Conservation (phyloP, 345 rosid genomes). For the Alliaria petiolata region DNA sequence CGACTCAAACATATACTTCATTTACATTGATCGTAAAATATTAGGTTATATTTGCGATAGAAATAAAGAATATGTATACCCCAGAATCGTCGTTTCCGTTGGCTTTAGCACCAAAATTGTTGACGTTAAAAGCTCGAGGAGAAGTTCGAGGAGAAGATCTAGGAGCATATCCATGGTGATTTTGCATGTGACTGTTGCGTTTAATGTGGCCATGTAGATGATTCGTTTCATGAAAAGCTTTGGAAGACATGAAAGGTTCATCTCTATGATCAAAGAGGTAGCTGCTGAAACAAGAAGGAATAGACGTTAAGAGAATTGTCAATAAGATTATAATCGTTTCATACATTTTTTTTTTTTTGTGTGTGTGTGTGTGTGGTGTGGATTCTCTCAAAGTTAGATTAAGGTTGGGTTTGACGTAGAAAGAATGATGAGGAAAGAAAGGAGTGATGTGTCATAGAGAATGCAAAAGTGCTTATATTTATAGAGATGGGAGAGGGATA, state of each 20-base stretch:
- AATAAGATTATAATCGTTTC: slow-evolving; percentile 7
- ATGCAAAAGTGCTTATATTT: slow-evolving; percentile 26
- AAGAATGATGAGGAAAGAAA: slow-evolving; percentile 11
- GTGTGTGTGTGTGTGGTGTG: neutral
- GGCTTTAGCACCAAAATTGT: slow-evolving; percentile 53
- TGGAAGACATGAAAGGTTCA: slow-evolving; percentile 16
- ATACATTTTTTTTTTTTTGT: slow-evolving; percentile 1
- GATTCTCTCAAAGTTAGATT: slow-evolving; percentile 29
- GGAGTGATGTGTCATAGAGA: slow-evolving; percentile 16
- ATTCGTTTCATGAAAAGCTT: slow-evolving; percentile 10
- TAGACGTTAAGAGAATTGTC: slow-evolving; percentile 13
- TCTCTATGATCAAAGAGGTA: slow-evolving; percentile 19
- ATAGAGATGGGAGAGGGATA: slow-evolving; percentile 12
- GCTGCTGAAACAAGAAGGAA: slow-evolving; percentile 22
- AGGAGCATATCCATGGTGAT: slow-evolving; percentile 21
- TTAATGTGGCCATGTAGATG: slow-evolving; percentile 22
- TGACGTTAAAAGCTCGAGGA: slow-evolving; percentile 37
- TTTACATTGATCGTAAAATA: neutral
- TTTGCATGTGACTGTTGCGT: neutral
- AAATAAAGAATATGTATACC: slow-evolving; percentile 29
- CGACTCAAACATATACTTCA: neutral
- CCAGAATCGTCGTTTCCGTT: slow-evolving; percentile 54
- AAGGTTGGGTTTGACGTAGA: slow-evolving; percentile 27
- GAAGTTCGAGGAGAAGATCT: slow-evolving; percentile 28
- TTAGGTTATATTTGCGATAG: neutral